phyloP scores from a whole-genome alignment of 179 eudicot genomes.

The Vitellaria paradoxa region DNA sequence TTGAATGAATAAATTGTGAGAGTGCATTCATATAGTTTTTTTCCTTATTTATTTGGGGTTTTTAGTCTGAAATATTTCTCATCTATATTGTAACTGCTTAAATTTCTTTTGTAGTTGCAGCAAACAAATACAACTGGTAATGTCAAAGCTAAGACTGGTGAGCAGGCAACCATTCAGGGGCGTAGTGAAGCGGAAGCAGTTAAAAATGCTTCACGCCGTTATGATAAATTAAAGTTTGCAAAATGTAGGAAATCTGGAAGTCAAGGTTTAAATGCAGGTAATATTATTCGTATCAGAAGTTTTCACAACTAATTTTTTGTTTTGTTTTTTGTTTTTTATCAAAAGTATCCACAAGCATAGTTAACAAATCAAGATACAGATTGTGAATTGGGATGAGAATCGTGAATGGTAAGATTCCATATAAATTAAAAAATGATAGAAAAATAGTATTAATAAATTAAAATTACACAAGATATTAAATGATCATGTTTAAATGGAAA shows the following conservation, averaged over 20 bases:
- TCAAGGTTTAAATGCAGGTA: slow-evolving; percentile 30
- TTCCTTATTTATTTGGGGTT: neutral
- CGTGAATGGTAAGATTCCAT: too few species aligned
- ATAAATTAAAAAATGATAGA: too few species aligned
- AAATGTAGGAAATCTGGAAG: slow-evolving; percentile 16
- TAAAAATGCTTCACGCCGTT: slow-evolving; percentile 5
- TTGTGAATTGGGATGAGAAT: too few species aligned
- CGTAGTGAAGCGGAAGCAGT: slow-evolving; percentile 11
- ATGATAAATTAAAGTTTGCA: slow-evolving; percentile 10
- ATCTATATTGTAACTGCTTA: neutral
- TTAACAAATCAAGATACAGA: too few species aligned
- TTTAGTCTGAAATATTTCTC: slow-evolving; percentile 12
- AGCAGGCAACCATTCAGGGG: slow-evolving; percentile 4
- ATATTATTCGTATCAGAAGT: neutral
- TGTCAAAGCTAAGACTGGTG: slow-evolving; percentile 7
- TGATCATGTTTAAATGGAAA: too few species aligned
- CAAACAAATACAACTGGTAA: slow-evolving; percentile 8
- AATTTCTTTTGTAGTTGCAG: slow-evolving; percentile 11
- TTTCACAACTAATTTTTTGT: neutral
- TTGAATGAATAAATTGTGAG: neutral
- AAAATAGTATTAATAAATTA: too few species aligned
- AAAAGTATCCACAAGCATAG: too few species aligned
- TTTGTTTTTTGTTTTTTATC: too few species aligned
- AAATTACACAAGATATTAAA: too few species aligned
- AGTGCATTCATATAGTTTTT: neutral